A percentile compares a stretch with the other conserved stretches of the same genome.
Evolutionary conservation across 2,329 filamentous ascomycete genomes (phyloP).

Genomic region (Verticillium longisporum): DNA sequence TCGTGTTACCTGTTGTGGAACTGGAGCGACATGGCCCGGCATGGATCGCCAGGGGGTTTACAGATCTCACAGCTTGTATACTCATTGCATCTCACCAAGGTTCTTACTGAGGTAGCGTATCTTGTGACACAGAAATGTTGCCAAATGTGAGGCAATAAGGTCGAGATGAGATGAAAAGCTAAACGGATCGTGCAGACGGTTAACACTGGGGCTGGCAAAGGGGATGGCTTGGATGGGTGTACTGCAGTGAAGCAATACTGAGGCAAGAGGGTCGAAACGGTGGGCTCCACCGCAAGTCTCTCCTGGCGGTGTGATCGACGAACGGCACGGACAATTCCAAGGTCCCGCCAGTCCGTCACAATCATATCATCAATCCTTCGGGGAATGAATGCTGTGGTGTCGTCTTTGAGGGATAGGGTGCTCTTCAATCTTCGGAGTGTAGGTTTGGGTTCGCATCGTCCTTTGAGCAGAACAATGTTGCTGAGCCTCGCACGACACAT

Average conservation of each 20-base stretch:
- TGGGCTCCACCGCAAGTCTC: background rate
- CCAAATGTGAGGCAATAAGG: background rate
- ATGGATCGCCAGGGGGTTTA: background rate
- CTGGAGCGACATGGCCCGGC: background rate
- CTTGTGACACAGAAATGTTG: too few species aligned
- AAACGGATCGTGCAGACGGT: background rate
- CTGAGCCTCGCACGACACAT: background rate
- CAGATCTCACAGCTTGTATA: background rate
- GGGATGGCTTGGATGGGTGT: background rate
- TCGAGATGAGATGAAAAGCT: background rate
- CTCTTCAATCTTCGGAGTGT: too few species aligned
- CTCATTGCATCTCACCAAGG: too few species aligned
- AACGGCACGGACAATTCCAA: background rate
- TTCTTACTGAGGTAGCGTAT: too few species aligned
- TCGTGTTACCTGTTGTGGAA: background rate
- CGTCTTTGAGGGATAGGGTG: too few species aligned
- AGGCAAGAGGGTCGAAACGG: background rate
- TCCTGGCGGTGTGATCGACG: background rate
- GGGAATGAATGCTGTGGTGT: too few species aligned
- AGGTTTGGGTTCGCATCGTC: too few species aligned
- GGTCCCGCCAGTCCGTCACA: background rate
- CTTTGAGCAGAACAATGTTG: background rate
- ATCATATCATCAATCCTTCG: background rate
- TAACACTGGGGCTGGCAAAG: background rate
- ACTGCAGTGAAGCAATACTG: background rate